These are phyloP conservation scores for Nakaseomyces bracarensis DNA, from an alignment of 1,139 yeast species.

Conservation along the genomic window DNA sequence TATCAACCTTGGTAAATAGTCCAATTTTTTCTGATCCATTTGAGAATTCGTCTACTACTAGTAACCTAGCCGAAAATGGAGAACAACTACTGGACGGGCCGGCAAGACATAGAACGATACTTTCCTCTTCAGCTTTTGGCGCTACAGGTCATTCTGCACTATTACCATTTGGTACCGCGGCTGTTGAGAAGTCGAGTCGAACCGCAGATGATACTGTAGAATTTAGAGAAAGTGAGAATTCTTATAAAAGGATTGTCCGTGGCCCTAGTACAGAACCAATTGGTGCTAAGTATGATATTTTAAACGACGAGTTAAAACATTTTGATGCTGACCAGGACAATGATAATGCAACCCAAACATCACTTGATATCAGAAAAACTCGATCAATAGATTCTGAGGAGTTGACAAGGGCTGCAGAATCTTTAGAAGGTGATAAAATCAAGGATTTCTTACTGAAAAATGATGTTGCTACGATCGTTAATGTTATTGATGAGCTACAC, in stretches of 20 bases:
- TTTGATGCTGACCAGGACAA: not conserved
- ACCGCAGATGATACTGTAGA: conserved; percentile 28
- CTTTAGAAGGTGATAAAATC: conserved; percentile 46
- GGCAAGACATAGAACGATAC: conserved; percentile 8
- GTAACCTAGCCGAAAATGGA: not conserved
- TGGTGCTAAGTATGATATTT: conserved; percentile 9
- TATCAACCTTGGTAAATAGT: not conserved
- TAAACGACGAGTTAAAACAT: conserved; percentile 13
- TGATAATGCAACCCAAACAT: not conserved
- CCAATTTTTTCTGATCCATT: conserved; percentile 3
- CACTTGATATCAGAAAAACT: not conserved
- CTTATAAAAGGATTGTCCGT: conserved; percentile 8
- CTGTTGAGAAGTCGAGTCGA: conserved; percentile 21
- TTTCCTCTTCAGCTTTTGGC: conserved; percentile 22
- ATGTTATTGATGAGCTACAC: conserved; percentile 43
- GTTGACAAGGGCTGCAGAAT: conserved; percentile 22
- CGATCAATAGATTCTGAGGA: conserved; percentile 16
- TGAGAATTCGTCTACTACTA: not conserved
- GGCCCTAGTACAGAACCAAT: conserved; percentile 6
- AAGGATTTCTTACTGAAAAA: conserved; percentile 42
- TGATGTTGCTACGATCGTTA: conserved; percentile 47
- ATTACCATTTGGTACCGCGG: conserved; percentile 32
- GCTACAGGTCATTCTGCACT: conserved; percentile 32
- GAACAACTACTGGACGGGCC: conserved; percentile 1
- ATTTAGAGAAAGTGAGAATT: conserved; percentile 15